Evolutionary conservation across 352 stramenopile species (phyloP).

Genomic region (Pythium phragmitis): DNA sequence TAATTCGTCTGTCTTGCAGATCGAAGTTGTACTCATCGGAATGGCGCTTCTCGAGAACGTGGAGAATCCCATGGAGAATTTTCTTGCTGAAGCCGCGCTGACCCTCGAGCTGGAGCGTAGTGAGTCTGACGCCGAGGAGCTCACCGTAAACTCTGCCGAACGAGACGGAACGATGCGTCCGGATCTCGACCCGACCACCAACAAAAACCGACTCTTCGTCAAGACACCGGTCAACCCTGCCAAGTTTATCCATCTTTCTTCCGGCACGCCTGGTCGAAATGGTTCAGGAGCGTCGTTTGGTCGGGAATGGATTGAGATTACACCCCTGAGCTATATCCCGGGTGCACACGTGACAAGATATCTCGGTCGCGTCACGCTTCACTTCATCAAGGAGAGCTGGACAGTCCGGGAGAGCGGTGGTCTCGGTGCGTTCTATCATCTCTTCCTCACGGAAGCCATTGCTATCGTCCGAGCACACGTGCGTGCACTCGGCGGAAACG

Average conservation of each 20-base stretch:
- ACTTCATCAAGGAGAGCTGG: conserved; percentile 92
- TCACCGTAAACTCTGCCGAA: conserved; percentile 5
- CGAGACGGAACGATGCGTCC: neutral
- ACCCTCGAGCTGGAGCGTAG: conserved; percentile 33
- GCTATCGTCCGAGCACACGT: conserved; percentile 85
- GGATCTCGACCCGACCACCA: conserved; percentile 22
- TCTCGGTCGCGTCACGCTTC: conserved; percentile 82
- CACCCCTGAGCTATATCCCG: conserved; percentile 77
- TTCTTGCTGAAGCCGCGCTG: conserved; percentile 46
- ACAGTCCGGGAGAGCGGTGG: conserved; percentile 85
- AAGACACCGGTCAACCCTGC: conserved; percentile 37
- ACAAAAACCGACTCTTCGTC: conserved; percentile 40
- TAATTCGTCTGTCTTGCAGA: conserved; percentile 32
- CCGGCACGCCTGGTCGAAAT: conserved; percentile 20
- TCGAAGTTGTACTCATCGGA: conserved; percentile 81
- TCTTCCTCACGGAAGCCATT: conserved; percentile 87
- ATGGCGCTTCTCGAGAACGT: conserved; percentile 74
- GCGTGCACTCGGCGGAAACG: conserved; percentile 78
- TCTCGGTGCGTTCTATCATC: conserved; percentile 83
- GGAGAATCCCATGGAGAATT: conserved; percentile 44
- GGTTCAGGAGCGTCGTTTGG: conserved; percentile 32
- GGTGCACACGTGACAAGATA: conserved; percentile 70
- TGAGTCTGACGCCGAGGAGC: conserved; percentile 23
- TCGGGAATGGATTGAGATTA: conserved; percentile 85
- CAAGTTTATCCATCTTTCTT: conserved; percentile 41